These are phyloP conservation scores for Penicillium taxi DNA, from an alignment of 495 filamentous ascomycete species.

Conservation along the genomic window DNA sequence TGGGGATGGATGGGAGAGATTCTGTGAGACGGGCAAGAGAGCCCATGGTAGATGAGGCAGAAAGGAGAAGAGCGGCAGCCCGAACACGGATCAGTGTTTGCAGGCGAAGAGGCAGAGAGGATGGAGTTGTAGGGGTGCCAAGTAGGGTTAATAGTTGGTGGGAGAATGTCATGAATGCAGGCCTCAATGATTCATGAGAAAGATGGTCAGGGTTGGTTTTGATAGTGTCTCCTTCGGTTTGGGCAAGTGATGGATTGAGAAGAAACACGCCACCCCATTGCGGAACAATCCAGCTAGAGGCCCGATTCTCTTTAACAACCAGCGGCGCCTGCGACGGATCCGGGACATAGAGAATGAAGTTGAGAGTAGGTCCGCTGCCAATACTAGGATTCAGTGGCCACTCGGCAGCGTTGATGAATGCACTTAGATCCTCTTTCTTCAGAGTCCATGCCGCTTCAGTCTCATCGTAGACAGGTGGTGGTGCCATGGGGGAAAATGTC, in stretches of 20 bases:
- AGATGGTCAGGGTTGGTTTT: slow-evolving; percentile 36
- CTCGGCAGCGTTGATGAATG: slow-evolving; percentile 95
- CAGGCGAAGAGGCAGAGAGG: slow-evolving; percentile 74
- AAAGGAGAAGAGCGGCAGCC: slow-evolving; percentile 77
- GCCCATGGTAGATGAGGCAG: slow-evolving; percentile 89
- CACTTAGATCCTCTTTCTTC: slow-evolving; percentile 78
- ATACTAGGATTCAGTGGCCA: slow-evolving; percentile 96
- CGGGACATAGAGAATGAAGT: slow-evolving; percentile 86
- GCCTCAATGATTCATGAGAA: slow-evolving; percentile 55
- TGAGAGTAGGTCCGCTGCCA: slow-evolving; percentile 84
- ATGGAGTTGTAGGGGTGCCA: slow-evolving; percentile 72
- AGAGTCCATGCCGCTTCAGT: slow-evolving; percentile 53
- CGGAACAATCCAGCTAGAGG: slow-evolving; percentile 86
- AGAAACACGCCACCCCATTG: slow-evolving; percentile 95
- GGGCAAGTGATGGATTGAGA: slow-evolving; percentile 50
- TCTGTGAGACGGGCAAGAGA: slow-evolving; percentile 78
- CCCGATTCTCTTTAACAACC: slow-evolving; percentile 59
- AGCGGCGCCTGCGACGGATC: slow-evolving; percentile 51
- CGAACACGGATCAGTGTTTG: slow-evolving; percentile 76
- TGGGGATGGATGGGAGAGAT: slow-evolving; percentile 81
- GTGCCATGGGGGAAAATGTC: slow-evolving; percentile 64
- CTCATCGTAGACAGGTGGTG: slow-evolving; percentile 47
- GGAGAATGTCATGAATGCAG: slow-evolving; percentile 81
- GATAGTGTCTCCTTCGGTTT: slow-evolving; percentile 17
- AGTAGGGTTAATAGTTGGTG: slow-evolving; percentile 86